These are phyloP conservation scores for Paracorniculantispora psalliotae DNA, from an alignment of 2,329 filamentous ascomycete genomes.

Conservation along the genomic window DNA sequence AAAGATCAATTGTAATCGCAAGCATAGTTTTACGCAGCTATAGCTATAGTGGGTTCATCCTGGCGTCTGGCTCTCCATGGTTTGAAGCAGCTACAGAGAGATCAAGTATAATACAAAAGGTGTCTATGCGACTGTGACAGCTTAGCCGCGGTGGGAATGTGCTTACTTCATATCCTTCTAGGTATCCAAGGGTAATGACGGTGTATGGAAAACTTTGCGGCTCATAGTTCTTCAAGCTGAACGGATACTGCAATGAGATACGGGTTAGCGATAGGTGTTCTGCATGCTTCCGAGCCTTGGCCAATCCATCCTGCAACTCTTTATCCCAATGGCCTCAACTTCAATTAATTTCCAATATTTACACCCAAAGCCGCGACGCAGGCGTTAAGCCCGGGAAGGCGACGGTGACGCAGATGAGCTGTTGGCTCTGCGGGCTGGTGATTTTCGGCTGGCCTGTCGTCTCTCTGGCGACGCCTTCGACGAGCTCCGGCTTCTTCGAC, in stretches of 20 bases:
- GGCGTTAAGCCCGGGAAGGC: slow-evolving; percentile 22
- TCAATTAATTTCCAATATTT: background rate
- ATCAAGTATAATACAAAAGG: background rate
- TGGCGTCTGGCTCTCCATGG: background rate
- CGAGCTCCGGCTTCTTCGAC: slow-evolving; percentile 14
- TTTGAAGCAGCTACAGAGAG: background rate
- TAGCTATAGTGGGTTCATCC: background rate
- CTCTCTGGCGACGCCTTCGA: background rate
- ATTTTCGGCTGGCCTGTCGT: slow-evolving; percentile 24
- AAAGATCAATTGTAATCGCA: background rate
- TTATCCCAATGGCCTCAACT: background rate
- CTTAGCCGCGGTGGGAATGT: background rate
- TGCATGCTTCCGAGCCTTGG: background rate
- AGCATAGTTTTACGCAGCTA: background rate
- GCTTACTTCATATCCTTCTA: slow-evolving; percentile 10
- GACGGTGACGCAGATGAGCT: slow-evolving; percentile 46
- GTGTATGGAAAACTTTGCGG: background rate
- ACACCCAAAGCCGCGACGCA: background rate
- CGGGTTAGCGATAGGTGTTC: slow-evolving; percentile 4
- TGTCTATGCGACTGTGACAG: background rate
- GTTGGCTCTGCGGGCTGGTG: slow-evolving; percentile 38
- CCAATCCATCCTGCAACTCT: background rate
- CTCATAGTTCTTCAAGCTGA: slow-evolving; percentile 1
- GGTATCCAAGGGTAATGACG: background rate
- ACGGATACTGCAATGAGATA: slow-evolving; percentile 1